Evolutionary conservation across 208 protist species (phyloP), one percentile per base, ranked within the genome.

Genomic region (Leishmania guyanensis): DNA sequence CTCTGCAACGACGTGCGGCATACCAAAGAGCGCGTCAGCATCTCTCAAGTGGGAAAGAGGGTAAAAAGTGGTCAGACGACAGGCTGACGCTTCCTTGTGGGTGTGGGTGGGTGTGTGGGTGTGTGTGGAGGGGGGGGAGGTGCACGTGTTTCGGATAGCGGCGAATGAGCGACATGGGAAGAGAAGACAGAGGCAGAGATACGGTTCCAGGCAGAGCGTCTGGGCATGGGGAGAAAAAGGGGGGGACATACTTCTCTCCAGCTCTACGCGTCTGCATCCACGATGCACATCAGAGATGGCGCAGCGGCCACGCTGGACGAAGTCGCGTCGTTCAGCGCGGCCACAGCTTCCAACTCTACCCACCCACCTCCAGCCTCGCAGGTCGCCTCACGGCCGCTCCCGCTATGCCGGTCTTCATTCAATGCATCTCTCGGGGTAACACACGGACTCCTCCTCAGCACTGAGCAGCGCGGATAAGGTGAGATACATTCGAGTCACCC

Each of bases 1-100:
- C 81, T 92, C 50, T 95, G 91, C 66, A 97, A 70, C 10, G 87
- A 89, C 46, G 79, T 79, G 26, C 71, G 81, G 12, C 79, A 71
- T 10, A 81, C 22, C 20, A 56, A 77, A 58, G 83, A 78, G 26
- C 58, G 75, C n/a, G 50, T 64, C n/a, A 83, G 29, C 84, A 87
- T 84, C 26, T 0, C 46, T 3, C 29, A 46, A 17, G 3, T 3
- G 22, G n/a, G 46, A 48, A 73, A 73, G n/a, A 5, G 9, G 3
- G 46, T n/a, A 39, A n/a, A 48, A 71, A n/a, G 17, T 9, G 17
- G 20, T 2, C 46, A 16, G 22, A 36, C 16, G 22, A 36, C 46
- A 53, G 17, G 12, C 22, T 33, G 46, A 53, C 14, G 39, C 66
- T 20, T 71, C 1, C 20, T 2, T 48, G 33, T 50, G 2, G 29